These are phyloP conservation scores for Aristolochia californica DNA, from an alignment of 164 flowering plant species.

Conservation along the genomic window DNA sequence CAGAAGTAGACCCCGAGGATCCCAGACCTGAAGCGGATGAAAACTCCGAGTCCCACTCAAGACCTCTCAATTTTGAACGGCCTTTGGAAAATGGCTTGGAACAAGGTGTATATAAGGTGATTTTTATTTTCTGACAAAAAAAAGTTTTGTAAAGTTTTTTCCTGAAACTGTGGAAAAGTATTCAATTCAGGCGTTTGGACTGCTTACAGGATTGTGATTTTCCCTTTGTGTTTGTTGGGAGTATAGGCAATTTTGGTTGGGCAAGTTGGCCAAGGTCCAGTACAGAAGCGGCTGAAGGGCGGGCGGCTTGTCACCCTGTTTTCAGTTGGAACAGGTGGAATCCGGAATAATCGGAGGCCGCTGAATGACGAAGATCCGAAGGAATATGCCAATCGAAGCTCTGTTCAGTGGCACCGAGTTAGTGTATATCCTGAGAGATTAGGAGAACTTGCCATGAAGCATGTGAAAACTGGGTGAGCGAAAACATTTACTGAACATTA, in stretches of 20 bases:
- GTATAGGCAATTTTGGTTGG: conserved; percentile 83
- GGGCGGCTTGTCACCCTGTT: conserved; percentile 55
- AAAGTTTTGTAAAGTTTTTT: too few relatives aligned
- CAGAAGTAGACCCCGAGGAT: conserved; percentile 9
- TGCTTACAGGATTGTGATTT: too few relatives aligned
- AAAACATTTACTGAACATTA: neutral
- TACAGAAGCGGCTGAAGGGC: conserved; percentile 70
- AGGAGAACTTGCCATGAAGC: conserved; percentile 48
- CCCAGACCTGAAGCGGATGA: conserved; percentile 17
- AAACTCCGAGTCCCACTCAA: neutral
- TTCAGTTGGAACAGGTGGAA: conserved; percentile 87
- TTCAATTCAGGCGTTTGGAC: too few relatives aligned
- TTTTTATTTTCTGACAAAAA: neutral
- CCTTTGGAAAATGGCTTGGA: conserved; percentile 68
- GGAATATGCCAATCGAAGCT: conserved; percentile 66
- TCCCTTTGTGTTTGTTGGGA: neutral
- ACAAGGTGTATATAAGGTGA: conserved; percentile 71
- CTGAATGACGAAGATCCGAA: conserved; percentile 66
- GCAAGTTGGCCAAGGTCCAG: conserved; percentile 67
- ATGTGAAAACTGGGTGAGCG: conserved; percentile 62
- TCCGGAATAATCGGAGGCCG: conserved; percentile 73
- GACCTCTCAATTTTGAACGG: conserved; percentile 12
- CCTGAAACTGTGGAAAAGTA: too few relatives aligned
- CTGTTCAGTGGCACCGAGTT: conserved; percentile 96
- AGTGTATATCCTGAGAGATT: conserved; percentile 53